phyloP scores from a whole-genome alignment of 257 asterid species.

The Prunella vulgaris region DNA sequence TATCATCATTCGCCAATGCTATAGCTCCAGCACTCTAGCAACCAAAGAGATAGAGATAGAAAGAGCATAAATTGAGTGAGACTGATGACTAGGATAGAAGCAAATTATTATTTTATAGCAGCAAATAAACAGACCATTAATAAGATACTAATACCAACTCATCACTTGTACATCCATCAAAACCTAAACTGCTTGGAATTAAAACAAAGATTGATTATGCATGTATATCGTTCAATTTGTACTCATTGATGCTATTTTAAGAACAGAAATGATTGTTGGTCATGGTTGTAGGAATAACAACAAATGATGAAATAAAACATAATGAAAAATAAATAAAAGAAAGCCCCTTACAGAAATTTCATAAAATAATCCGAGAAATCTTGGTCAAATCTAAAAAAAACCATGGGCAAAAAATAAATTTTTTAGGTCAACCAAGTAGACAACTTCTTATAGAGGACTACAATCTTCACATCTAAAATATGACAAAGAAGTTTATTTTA shows the following conservation, averaged over 20 bases:
- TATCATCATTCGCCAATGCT: slow-evolving; percentile 12
- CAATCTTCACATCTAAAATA: background rate
- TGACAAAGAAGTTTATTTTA: background rate
- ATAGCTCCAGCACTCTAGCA: slow-evolving; percentile 29
- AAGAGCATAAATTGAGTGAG: background rate
- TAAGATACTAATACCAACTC: background rate
- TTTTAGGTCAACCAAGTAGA: background rate
- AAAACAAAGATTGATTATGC: background rate
- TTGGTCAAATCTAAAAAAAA: background rate
- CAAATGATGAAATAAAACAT: background rate
- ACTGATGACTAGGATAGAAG: background rate
- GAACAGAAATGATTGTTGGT: background rate
- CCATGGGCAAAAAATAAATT: background rate
- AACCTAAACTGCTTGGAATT: background rate
- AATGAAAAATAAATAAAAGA: too few species aligned
- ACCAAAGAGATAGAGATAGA: background rate
- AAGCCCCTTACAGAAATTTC: too few species aligned
- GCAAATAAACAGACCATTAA: background rate
- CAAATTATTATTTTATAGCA: background rate
- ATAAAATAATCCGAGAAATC: background rate
- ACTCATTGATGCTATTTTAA: background rate
- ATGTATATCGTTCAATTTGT: background rate
- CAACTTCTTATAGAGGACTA: background rate
- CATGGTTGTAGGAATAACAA: background rate
- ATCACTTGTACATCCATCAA: background rate